Percentiles rank a stretch among this genome's conserved stretches.
Conservation (phyloP, 441 rosid species). For the Croton laevigatus region DNA sequence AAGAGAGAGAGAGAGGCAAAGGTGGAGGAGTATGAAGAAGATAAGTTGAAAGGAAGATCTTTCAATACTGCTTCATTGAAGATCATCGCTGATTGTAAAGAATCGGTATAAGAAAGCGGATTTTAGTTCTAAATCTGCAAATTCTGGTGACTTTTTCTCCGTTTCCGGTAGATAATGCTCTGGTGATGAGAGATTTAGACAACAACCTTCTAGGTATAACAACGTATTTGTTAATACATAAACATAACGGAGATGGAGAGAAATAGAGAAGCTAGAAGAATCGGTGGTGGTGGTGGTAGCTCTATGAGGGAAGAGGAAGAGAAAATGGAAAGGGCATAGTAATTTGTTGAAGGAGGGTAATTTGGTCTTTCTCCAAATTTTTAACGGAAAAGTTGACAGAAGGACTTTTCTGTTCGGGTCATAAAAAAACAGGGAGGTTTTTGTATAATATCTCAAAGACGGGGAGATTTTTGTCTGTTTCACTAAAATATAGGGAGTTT, state of each 20-base stretch:
- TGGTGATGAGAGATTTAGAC: slow-evolving; percentile 44
- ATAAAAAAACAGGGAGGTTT: no score
- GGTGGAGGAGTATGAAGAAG: slow-evolving; percentile 24
- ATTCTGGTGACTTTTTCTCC: slow-evolving; percentile 19
- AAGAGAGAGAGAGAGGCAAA: slow-evolving; percentile 21
- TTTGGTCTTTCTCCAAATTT: no score
- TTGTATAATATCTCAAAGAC: no score
- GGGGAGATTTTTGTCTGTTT: no score
- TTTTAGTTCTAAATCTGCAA: slow-evolving; percentile 1
- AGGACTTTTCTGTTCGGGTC: no score
- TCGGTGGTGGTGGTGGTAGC: no score
- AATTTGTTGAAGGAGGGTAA: no score
- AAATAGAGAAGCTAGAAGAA: slow-evolving; percentile 81
- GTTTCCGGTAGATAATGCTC: slow-evolving; percentile 30
- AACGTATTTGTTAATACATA: slow-evolving; percentile 26
- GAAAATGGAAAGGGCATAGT: no score
- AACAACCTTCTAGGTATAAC: slow-evolving; percentile 10
- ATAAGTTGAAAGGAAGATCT: slow-evolving; percentile 33
- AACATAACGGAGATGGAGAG: slow-evolving; percentile 59
- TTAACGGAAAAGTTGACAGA: no score
- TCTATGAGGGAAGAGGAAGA: no score
- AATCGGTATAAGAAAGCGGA: slow-evolving; percentile 11
- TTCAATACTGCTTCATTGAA: slow-evolving; percentile 23
- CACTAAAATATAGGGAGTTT: no score
- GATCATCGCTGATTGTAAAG: slow-evolving; percentile 17